A percentile compares a stretch with the other conserved stretches of the same genome.
These are phyloP conservation scores for Sporothrix inflata DNA, from an alignment of 2,329 filamentous ascomycete genomes.

Conservation along the genomic window DNA sequence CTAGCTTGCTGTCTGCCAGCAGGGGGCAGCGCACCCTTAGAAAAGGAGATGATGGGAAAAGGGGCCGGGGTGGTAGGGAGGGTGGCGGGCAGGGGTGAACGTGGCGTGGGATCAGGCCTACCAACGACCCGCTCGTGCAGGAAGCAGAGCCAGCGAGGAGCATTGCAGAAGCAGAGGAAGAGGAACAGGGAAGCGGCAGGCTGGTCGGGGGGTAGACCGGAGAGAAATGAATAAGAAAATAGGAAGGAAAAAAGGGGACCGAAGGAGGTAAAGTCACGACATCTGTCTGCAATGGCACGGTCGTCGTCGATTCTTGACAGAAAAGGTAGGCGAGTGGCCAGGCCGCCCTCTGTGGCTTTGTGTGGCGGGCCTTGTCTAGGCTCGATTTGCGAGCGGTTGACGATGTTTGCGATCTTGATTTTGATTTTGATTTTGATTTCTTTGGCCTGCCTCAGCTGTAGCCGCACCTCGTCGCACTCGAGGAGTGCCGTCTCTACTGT, in stretches of 20 bases:
- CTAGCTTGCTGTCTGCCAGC: neutral
- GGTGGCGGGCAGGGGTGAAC: neutral
- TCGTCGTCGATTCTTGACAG: neutral
- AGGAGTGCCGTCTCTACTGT: neutral
- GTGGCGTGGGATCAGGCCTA: constrained; percentile 19
- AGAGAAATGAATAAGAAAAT: neutral
- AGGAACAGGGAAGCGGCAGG: neutral
- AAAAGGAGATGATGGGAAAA: constrained; percentile 11
- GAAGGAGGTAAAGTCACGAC: neutral
- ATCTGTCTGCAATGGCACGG: neutral
- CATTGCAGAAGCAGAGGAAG: neutral
- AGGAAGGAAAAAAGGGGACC: neutral
- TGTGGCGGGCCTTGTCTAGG: neutral
- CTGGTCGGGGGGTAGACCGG: neutral
- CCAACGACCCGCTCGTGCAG: constrained; percentile 20
- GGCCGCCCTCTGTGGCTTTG: neutral
- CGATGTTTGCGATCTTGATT: neutral
- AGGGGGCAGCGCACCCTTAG: neutral
- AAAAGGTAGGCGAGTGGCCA: neutral
- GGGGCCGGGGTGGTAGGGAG: neutral
- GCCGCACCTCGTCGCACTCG: neutral
- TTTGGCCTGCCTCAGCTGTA: neutral
- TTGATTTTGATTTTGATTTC: neutral
- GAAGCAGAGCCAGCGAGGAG: constrained; percentile 5
- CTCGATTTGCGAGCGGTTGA: neutral